Conservation (phyloP, 2,329 filamentous ascomycete genomes). For the Macroventuria anomochaeta region DNA sequence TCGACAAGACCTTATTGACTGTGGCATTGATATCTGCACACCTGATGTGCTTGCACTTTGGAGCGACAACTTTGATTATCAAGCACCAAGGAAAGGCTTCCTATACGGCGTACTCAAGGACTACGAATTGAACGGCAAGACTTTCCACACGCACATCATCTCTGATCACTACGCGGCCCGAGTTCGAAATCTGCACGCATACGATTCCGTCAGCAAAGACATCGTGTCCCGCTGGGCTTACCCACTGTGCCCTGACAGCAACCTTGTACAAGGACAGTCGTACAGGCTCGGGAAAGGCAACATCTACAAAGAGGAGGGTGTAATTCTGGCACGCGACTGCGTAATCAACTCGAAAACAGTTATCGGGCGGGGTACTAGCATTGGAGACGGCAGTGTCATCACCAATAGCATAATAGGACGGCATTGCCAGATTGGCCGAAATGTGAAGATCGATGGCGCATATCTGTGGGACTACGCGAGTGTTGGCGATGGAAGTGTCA, state of each 20-base stretch:
- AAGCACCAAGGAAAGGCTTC: constrained; percentile 86
- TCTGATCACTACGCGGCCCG: constrained; percentile 84
- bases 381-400: constrained; percentile 75
- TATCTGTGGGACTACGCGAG: constrained; percentile 87
- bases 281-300: constrained; percentile 74
- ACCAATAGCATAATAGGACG: constrained; percentile 81
- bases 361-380: constrained; percentile 75
- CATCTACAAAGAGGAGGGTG: constrained; percentile 79
- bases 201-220: constrained; percentile 87
- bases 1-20: constrained; percentile 87
- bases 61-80: constrained; percentile 98
- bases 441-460: constrained; percentile 78
- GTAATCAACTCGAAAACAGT: constrained; percentile 72
- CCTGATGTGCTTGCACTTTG: constrained; percentile 93
- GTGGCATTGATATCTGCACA: constrained; percentile 95
- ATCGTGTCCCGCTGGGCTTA: constrained; percentile 88
- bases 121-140: constrained; percentile 95
- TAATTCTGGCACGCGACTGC: constrained; percentile 75
- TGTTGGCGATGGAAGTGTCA: constrained; percentile 74
- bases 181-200: constrained; percentile 84
- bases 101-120: constrained; percentile 93
- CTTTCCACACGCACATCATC: constrained; percentile 89
- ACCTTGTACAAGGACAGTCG: constrained; percentile 77
- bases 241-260: constrained; percentile 87
- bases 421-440: constrained; percentile 83